A percentile compares a stretch with the other conserved stretches of the same genome.
Conservation (phyloP, 2,329 filamentous ascomycete genomes). For the Fonsecaea monophora region DNA sequence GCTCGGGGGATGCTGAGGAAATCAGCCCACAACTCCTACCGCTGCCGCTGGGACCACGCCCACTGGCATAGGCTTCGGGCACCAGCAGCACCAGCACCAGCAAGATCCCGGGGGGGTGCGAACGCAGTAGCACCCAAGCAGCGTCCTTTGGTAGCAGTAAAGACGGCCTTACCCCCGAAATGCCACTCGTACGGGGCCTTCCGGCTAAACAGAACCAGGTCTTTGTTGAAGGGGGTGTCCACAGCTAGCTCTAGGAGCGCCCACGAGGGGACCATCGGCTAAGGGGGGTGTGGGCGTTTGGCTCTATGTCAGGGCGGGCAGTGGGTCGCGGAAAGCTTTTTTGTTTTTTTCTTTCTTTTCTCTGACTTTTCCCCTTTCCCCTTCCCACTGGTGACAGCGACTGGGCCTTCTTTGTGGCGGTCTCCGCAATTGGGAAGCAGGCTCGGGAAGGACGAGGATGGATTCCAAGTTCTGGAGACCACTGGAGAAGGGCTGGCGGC, state of each 20-base stretch:
- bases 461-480: slow-evolving; percentile 7
- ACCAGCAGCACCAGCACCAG: background rate
- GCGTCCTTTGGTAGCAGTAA: background rate
- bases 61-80: slow-evolving; percentile 17
- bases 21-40: slow-evolving; percentile 20
- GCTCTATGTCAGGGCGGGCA: slow-evolving; percentile 24
- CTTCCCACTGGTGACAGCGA: background rate
- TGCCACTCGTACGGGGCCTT: slow-evolving; percentile 18
- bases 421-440: slow-evolving; percentile 21
- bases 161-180: slow-evolving; percentile 15
- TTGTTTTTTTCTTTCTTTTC: background rate
- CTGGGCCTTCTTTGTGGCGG: slow-evolving; percentile 7
- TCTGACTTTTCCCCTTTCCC: background rate
- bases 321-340: slow-evolving; percentile 16
- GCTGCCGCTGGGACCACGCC: slow-evolving; percentile 9
- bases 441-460: slow-evolving; percentile 14
- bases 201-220: slow-evolving; percentile 16
- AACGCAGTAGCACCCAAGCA: background rate
- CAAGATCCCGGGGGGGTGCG: background rate
- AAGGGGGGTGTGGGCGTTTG: slow-evolving; percentile 2
- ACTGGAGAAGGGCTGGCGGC: slow-evolving; percentile 25
- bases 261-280: slow-evolving; percentile 32
- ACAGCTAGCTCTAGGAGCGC: slow-evolving; percentile 10
- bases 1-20: slow-evolving; percentile 17
- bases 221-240: slow-evolving; percentile 6